Conservation (phyloP, 352 stramenopile genomes). For the Pythium phragmitis region DNA sequence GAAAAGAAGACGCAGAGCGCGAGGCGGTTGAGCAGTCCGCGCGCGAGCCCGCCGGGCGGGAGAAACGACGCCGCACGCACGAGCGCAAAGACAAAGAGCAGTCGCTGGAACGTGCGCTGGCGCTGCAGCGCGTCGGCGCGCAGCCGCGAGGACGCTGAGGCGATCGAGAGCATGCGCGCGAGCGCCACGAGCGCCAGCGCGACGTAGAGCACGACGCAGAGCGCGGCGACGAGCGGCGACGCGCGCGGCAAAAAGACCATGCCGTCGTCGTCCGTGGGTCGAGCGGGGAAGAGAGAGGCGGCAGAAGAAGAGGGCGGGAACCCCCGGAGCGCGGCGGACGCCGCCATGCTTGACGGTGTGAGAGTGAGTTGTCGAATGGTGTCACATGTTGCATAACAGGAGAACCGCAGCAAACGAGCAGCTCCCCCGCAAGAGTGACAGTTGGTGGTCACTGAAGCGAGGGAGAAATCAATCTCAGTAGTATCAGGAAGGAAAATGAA, state of each 20-base stretch:
- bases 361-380: not conserved
- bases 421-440: constrained; percentile 21
- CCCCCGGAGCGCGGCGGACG: not conserved
- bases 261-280: constrained; percentile 11
- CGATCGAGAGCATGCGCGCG: constrained; percentile 42
- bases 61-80: constrained; percentile 62
- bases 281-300: not conserved
- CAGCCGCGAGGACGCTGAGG: constrained; percentile 24
- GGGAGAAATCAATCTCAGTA: not conserved
- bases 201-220: constrained; percentile 67
- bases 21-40: constrained; percentile 67
- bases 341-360: not conserved
- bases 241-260: constrained; percentile 60
- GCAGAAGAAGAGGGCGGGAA: not conserved
- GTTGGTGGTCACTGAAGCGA: not conserved
- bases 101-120: constrained; percentile 67
- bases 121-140: constrained; percentile 40
- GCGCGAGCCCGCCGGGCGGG: constrained; percentile 20
- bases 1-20: constrained; percentile 85
- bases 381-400: not conserved
- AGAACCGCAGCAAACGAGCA: not conserved
- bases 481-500: not conserved
- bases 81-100: constrained; percentile 64
- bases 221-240: constrained; percentile 40
- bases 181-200: constrained; percentile 50